These are phyloP conservation scores for Mycena leptocephala DNA, from an alignment of 768 basidiomycete species.

Conservation along the genomic window DNA sequence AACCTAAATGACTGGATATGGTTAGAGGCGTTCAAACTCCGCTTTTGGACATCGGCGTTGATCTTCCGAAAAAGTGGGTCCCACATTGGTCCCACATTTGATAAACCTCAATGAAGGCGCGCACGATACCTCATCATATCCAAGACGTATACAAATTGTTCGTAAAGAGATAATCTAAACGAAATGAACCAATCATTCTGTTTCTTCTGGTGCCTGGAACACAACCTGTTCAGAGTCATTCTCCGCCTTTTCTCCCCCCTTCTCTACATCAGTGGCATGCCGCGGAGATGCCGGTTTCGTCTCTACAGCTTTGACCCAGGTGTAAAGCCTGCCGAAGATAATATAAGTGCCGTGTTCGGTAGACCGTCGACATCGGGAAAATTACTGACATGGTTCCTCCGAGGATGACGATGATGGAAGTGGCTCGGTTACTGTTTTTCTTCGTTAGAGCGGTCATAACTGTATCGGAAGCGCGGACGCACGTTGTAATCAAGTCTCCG, in stretches of 20 bases:
- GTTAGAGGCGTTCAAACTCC: conserved; percentile 2
- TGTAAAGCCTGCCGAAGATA: conserved; percentile 63
- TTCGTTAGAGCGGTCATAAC: conserved; percentile 20
- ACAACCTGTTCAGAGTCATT: conserved; percentile 33
- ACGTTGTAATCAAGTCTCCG: conserved; percentile 82
- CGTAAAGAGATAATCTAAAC: too few relatives aligned
- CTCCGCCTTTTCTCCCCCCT: conserved; percentile 40
- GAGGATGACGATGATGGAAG: conserved; percentile 79
- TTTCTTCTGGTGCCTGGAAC: conserved; percentile 41
- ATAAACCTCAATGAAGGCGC: not conserved
- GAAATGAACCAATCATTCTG: conserved; percentile 11
- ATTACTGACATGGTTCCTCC: conserved; percentile 74
- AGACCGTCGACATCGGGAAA: not conserved
- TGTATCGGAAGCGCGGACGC: conserved; percentile 46
- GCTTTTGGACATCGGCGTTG: not conserved
- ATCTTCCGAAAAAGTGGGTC: too few relatives aligned
- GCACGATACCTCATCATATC: not conserved
- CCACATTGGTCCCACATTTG: not conserved
- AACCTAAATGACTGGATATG: not conserved
- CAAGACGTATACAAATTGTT: not conserved
- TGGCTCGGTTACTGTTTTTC: conserved; percentile 69
- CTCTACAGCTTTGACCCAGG: conserved; percentile 60
- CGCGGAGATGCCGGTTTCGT: conserved; percentile 43
- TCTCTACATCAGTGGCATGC: conserved; percentile 58
- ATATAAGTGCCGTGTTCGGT: not conserved